Evolutionary conservation across 495 filamentous ascomycete genomes (phyloP).

Genomic region (Tuber magnatum): DNA sequence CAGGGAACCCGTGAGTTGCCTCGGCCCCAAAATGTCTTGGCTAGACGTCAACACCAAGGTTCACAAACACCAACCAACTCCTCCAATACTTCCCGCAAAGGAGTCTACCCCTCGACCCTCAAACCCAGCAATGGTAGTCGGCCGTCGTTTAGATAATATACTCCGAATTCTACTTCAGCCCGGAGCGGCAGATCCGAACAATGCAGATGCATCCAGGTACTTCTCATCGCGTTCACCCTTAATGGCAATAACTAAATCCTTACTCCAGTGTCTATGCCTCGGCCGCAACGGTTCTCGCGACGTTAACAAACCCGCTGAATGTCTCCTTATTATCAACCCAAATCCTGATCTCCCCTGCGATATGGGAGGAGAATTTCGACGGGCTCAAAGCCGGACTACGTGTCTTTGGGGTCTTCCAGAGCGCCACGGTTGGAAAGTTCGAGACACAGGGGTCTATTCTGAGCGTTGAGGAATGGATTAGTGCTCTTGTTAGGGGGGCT

Average conservation of each 20-base stretch:
- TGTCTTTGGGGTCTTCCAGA: constrained; percentile 81
- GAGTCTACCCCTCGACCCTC: not conserved
- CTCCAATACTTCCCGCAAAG: constrained; percentile 9
- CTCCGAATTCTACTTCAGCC: constrained; percentile 39
- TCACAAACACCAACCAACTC: constrained; percentile 17
- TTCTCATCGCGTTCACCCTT: constrained; percentile 6
- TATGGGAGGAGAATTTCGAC: constrained; percentile 67
- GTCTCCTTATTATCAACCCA: constrained; percentile 85
- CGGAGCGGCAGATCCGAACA: constrained; percentile 38
- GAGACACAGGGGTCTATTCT: constrained; percentile 51
- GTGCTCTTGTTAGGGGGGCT: constrained; percentile 72
- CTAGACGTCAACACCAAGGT: constrained; percentile 25
- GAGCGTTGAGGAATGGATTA: constrained; percentile 69
- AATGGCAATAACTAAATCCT: constrained; percentile 12
- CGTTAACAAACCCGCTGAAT: constrained; percentile 84
- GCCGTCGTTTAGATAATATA: constrained; percentile 40
- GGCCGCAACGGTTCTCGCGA: constrained; percentile 71
- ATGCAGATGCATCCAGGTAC: constrained; percentile 53
- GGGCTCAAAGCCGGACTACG: constrained; percentile 65
- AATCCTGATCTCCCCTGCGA: constrained; percentile 71
- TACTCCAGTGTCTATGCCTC: constrained; percentile 63
- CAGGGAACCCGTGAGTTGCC: not conserved
- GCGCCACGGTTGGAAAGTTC: constrained; percentile 57
- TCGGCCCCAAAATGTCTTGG: constrained; percentile 18
- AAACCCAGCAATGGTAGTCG: constrained; percentile 35